phyloP scores from a whole-genome alignment of 75 land plant species.

The Pinus taeda region DNA sequence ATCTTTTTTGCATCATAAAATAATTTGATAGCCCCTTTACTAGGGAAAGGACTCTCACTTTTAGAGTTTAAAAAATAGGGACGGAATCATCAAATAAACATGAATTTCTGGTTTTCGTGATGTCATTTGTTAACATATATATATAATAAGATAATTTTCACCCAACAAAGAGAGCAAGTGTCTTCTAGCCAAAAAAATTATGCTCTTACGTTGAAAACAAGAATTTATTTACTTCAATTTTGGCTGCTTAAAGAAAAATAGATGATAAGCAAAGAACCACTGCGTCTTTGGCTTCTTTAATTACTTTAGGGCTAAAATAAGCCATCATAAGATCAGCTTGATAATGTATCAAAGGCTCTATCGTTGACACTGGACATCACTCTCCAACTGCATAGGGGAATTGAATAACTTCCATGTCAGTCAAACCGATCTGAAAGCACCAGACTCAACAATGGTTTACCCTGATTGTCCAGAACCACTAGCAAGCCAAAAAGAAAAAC shows the following conservation, averaged over 20 bases:
- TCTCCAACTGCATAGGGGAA: no score
- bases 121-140: not conserved
- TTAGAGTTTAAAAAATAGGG: not conserved
- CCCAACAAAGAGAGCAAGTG: not conserved
- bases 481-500: not conserved
- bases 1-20: not conserved
- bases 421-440: not conserved
- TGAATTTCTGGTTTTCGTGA: conserved; percentile 1
- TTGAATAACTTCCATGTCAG: no score
- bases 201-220: not conserved
- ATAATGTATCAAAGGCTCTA: no score
- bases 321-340: no score
- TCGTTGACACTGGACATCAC: no score
- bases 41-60: not conserved
- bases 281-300: not conserved
- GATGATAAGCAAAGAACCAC: not conserved
- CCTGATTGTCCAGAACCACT: not conserved
- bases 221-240: not conserved
- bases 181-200: not conserved
- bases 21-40: not conserved
- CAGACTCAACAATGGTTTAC: not conserved
- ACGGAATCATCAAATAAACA: conserved; percentile 2
- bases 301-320: no score
- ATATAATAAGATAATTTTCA: not conserved
- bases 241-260: not conserved